A percentile compares a stretch with the other conserved stretches of the same genome.
These are phyloP conservation scores for Pythium coloratum DNA, from an alignment of 352 stramenopile genomes.

Conservation along the genomic window DNA sequence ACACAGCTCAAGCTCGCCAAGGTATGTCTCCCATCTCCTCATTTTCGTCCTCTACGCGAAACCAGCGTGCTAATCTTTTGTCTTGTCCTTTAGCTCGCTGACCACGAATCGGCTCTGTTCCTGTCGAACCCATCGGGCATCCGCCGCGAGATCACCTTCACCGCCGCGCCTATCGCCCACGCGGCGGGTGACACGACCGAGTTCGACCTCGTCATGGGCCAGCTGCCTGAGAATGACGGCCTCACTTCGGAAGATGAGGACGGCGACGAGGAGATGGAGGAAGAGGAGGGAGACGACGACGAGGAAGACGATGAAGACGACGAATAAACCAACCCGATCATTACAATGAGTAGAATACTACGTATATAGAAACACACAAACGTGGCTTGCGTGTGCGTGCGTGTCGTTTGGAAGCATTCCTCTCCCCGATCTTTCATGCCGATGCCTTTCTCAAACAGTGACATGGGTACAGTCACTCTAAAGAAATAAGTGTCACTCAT, in stretches of 20 bases:
- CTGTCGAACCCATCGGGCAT: slow-evolving; percentile 55
- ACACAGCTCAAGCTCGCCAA: slow-evolving; percentile 54
- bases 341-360: slow-evolving; percentile 46
- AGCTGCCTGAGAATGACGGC: slow-evolving; percentile 73
- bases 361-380: slow-evolving; percentile 25
- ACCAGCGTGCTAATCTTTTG: neutral
- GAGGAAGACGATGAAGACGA: slow-evolving; percentile 38
- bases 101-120: slow-evolving; percentile 58
- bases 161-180: slow-evolving; percentile 43
- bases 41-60: neutral
- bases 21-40: slow-evolving; percentile 27
- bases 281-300: slow-evolving; percentile 37
- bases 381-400: neutral
- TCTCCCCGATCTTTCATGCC: neutral
- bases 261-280: slow-evolving; percentile 35
- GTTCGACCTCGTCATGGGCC: slow-evolving; percentile 82
- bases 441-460: slow-evolving; percentile 2
- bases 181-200: slow-evolving; percentile 73
- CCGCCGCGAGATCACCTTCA: slow-evolving; percentile 65
- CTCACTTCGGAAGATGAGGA: slow-evolving; percentile 75
- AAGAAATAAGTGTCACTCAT: neutral
- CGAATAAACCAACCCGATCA: slow-evolving; percentile 14
- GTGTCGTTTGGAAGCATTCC: neutral
- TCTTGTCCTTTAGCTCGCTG: slow-evolving; percentile 36
- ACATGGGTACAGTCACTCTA: slow-evolving; percentile 21